Percentiles rank a stretch among this genome's conserved stretches.
Evolutionary conservation across 139 green algal genomes (phyloP).

Genomic region (Chlamydomonas sphaeroides): DNA sequence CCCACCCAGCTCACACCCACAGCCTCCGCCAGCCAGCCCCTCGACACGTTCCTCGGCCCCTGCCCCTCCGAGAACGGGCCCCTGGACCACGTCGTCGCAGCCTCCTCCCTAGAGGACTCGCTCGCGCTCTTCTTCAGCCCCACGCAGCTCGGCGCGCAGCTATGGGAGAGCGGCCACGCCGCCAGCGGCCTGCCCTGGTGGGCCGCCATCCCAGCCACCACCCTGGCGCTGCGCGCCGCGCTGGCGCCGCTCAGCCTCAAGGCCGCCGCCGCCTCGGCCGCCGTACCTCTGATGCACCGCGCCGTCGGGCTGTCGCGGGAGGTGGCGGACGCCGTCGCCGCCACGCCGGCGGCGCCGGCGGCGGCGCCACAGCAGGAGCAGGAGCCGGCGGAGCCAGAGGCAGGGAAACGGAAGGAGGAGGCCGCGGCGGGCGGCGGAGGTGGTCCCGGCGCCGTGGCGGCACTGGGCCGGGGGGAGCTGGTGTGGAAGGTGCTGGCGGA

Average conservation of each 20-base stretch:
- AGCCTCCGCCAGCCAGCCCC: too few species aligned
- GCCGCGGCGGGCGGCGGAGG: neutral
- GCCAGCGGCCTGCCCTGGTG: conserved; percentile 50
- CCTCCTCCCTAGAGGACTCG: conserved; percentile 23
- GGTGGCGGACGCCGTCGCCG: neutral
- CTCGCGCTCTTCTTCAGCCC: conserved; percentile 42
- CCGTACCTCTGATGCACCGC: conserved; percentile 46
- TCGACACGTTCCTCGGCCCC: too few species aligned
- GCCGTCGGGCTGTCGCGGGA: neutral
- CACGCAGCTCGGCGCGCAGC: conserved; percentile 48
- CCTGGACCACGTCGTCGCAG: too few species aligned
- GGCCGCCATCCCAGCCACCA: conserved; percentile 42
- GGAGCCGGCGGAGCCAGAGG: neutral
- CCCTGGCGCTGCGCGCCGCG: conserved; percentile 10
- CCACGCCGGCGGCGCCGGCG: neutral
- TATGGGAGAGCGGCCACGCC: conserved; percentile 47
- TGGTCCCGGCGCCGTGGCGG: neutral
- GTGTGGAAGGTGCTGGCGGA: conserved; percentile 29
- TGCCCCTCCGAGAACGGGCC: too few species aligned
- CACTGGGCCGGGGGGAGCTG: conserved; percentile 20
- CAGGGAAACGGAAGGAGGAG: neutral
- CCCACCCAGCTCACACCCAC: too few species aligned
- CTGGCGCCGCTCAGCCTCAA: conserved; percentile 49
- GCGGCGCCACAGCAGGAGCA: neutral
- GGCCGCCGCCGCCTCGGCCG: conserved; percentile 46